Percentiles rank a stretch among this genome's conserved stretches.
Evolutionary conservation across 2,329 filamentous ascomycete genomes (phyloP).

Genomic region (Gaeumannomyces sp.): DNA sequence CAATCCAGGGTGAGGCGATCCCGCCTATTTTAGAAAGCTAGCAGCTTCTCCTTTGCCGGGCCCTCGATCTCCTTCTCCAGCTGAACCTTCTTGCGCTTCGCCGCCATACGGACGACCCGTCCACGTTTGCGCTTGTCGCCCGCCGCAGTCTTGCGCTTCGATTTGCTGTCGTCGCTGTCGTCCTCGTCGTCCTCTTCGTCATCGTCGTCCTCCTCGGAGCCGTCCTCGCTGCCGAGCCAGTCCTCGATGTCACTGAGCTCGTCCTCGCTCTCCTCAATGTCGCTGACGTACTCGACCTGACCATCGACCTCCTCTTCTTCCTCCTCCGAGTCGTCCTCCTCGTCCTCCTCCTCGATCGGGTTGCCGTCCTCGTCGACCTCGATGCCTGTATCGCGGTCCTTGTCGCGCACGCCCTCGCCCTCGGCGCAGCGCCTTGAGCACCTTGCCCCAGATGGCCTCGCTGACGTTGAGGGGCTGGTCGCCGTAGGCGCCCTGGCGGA

Average conservation of each 20-base stretch:
- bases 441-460: conserved; percentile 94
- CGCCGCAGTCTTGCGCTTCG: conserved; percentile 46
- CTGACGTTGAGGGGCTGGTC: conserved; percentile 93
- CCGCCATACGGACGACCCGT: conserved; percentile 39
- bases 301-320: conserved; percentile 63
- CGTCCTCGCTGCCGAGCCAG: conserved; percentile 74
- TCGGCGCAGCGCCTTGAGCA: conserved; percentile 78
- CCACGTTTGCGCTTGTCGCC: conserved; percentile 52
- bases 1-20: not conserved
- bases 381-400: conserved; percentile 83
- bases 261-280: conserved; percentile 78
- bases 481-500: conserved; percentile 89
- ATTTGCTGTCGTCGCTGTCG: conserved; percentile 39
- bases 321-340: conserved; percentile 62
- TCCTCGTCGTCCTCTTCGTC: conserved; percentile 52
- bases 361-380: conserved; percentile 67
- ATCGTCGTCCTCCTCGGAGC: conserved; percentile 54
- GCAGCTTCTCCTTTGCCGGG: conserved; percentile 35
- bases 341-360: conserved; percentile 57
- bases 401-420: conserved; percentile 74
- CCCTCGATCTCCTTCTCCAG: conserved; percentile 50
- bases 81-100: conserved; percentile 66
- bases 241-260: conserved; percentile 80
- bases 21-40: conserved; percentile 20
- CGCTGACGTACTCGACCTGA: conserved; percentile 87